phyloP scores from a whole-genome alignment of 164 flowering plant species.

The Kingdonia uniflora region DNA sequence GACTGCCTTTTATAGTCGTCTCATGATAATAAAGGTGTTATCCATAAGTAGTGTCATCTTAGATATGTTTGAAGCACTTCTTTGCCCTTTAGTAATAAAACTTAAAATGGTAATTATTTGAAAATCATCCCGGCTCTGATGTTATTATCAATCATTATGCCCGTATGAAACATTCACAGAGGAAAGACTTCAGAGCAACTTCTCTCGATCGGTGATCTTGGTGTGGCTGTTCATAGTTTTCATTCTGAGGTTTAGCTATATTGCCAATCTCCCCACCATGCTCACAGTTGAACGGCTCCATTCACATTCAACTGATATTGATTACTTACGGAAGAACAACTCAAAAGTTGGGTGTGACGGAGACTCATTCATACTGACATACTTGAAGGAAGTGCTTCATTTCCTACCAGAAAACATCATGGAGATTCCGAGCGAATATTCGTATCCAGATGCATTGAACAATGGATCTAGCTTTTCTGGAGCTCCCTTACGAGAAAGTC shows the following conservation, averaged over 20 bases:
- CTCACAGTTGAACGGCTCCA: constrained; percentile 35
- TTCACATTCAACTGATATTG: constrained; percentile 21
- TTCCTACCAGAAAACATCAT: constrained; percentile 19
- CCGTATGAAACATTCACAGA: constrained; percentile 20
- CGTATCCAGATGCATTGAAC: constrained; percentile 15
- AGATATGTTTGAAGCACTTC: no score
- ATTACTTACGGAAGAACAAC: constrained; percentile 18
- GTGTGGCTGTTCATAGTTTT: constrained; percentile 43
- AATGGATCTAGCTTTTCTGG: constrained; percentile 29
- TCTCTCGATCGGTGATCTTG: constrained; percentile 25
- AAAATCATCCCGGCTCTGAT: no score
- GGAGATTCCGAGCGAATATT: constrained; percentile 9
- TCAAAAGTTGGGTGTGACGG: constrained; percentile 30
- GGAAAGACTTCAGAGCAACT: constrained; percentile 31
- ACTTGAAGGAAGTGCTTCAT: constrained; percentile 18
- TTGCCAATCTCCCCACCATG: constrained; percentile 44
- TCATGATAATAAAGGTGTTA: no score
- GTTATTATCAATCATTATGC: no score
- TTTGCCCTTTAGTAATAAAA: no score
- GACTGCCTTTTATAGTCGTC: no score
- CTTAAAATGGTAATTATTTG: no score
- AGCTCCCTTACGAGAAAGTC: constrained; percentile 28
- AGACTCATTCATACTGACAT: constrained; percentile 28
- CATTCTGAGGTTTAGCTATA: constrained; percentile 35
- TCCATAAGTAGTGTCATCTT: no score